Evolutionary conservation across 1,139 yeast species (phyloP).

Genomic region (Saccharomyces hybrid): DNA sequence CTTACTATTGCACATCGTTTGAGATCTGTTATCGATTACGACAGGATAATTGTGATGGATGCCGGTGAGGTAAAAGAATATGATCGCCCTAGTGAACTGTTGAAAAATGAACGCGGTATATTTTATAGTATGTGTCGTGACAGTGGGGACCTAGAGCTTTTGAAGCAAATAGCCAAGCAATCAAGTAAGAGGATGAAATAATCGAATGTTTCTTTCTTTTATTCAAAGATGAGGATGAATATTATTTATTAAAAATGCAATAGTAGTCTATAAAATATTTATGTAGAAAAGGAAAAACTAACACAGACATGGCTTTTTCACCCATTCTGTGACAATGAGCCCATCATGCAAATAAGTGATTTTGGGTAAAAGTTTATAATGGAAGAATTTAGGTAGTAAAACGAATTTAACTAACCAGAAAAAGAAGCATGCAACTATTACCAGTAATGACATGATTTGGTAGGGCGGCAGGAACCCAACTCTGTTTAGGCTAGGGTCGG

Average conservation of each 20-base stretch:
- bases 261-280: neutral
- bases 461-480: slow-evolving; percentile 47
- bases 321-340: slow-evolving; percentile 47
- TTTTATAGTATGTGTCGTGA: slow-evolving; percentile 81
- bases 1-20: slow-evolving; percentile 89
- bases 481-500: slow-evolving; percentile 37
- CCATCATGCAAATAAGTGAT: slow-evolving; percentile 45
- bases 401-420: slow-evolving; percentile 47
- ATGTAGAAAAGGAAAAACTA: neutral
- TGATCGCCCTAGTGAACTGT: slow-evolving; percentile 67
- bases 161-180: slow-evolving; percentile 60
- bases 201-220: neutral
- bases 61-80: slow-evolving; percentile 77
- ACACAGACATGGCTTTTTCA: slow-evolving; percentile 21
- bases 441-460: slow-evolving; percentile 36
- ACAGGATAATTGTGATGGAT: slow-evolving; percentile 79
- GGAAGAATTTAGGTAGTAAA: slow-evolving; percentile 38
- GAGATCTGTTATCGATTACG: slow-evolving; percentile 82
- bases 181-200: neutral
- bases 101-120: slow-evolving; percentile 50
- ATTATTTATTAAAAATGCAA: neutral
- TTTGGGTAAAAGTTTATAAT: slow-evolving; percentile 39
- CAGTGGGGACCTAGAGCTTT: slow-evolving; percentile 75
- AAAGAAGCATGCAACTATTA: slow-evolving; percentile 32
- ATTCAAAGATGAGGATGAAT: slow-evolving; percentile 3